Base-by-base conservation (phyloP, 2,329 filamentous ascomycete species). In the Pochonia chlamydosporia region DNA sequence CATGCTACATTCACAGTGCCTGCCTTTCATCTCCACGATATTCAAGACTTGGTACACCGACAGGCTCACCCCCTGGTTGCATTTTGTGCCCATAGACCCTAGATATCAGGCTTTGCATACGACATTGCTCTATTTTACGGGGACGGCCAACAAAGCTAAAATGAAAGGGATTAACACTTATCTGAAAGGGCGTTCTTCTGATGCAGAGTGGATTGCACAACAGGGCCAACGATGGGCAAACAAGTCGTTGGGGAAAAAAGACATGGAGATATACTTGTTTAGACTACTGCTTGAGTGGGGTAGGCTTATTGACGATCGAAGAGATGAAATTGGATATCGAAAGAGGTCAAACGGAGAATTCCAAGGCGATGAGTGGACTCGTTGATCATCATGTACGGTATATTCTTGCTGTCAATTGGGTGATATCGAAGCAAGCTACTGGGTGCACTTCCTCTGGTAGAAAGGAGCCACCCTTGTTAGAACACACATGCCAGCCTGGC, bases 231-330 rank as follows among this genome's bases (percentile, higher is more conserved):
- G 75, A 49, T 89, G 87, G 86, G 81, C 80, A 3, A 67, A 69
- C 6, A 72, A 73, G 59, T 84, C 79, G 11, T 56, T 90, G 16
- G 70, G 84, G 49, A 79, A 78, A 56, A 84, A 85, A 61, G 89
- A 93, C 58, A 87, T 86, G 79, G 85, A 90, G 63, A 76, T 89
- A 9, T 93, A 93, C 59, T 73, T 92, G 57, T 93, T 91, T 59
- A 71, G 88, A 40, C 62, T 93, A 50, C 65, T 93, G 56, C 66
- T 93, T 18, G 88, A 93, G 68, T 93, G 87, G 84, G 86, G 76
- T 3, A 68, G 86, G 51, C 59, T 90, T 39, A 76, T 84, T 20
- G 78, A 86, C 63, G 84, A 89, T 57, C 59, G 68, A 33, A 63
- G 76, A 51, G 71, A 76, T n/a, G 64, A 66, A 11, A 61, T 75